These are phyloP conservation scores for Papilionanthe hybrid DNA, from an alignment of 116 monocot species.

Conservation along the genomic window DNA sequence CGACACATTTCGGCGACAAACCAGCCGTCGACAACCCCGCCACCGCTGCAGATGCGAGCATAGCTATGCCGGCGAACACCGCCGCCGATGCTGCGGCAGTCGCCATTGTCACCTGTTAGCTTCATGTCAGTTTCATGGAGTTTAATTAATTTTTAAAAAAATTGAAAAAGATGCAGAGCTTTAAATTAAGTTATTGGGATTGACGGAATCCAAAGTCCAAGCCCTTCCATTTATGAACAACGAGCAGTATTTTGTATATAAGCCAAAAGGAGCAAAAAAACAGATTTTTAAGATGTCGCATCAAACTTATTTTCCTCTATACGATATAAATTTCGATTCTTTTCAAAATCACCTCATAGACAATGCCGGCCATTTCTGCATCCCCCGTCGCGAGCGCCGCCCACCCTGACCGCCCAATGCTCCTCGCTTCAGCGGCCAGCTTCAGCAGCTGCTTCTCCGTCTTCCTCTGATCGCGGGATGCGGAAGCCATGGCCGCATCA, in stretches of 20 bases:
- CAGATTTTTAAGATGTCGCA: too few species aligned
- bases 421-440: conserved; percentile 12
- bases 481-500: conserved; percentile 9
- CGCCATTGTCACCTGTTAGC: conserved; percentile 12
- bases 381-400: neutral
- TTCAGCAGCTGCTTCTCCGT: conserved; percentile 28
- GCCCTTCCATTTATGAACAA: too few species aligned
- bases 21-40: neutral
- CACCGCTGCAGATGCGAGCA: conserved; percentile 12
- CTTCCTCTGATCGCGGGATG: conserved; percentile 14
- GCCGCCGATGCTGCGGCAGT: conserved; percentile 15
- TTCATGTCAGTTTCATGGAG: neutral
- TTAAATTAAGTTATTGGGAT: too few species aligned
- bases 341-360: neutral
- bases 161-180: too few species aligned
- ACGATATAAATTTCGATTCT: too few species aligned
- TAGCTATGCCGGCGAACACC: conserved; percentile 18
- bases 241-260: too few species aligned
- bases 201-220: too few species aligned
- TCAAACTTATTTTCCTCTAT: too few species aligned
- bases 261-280: too few species aligned
- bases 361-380: conserved; percentile 16
- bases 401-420: neutral
- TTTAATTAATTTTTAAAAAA: too few species aligned
- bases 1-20: neutral